A percentile compares a stretch with the other conserved stretches of the same genome.
phyloP scores from a whole-genome alignment of 345 rosid species.

The Eucalyptus marginata region DNA sequence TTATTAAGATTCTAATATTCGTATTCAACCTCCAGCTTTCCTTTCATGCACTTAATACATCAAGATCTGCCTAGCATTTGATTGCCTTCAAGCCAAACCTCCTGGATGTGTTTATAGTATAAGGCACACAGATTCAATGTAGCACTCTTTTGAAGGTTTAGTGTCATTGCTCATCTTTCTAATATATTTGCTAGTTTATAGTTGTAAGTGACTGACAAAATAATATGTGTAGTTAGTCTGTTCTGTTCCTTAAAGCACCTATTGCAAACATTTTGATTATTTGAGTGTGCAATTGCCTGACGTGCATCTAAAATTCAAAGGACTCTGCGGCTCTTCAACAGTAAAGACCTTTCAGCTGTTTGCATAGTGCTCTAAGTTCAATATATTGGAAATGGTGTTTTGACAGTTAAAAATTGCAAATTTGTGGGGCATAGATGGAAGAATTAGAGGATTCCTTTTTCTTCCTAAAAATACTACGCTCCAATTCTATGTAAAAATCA shows the following conservation, averaged over 20 bases:
- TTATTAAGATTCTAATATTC: no score
- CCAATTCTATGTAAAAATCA: background rate
- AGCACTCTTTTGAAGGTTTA: conserved; percentile 76
- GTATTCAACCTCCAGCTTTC: conserved; percentile 24
- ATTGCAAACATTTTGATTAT: conserved; percentile 38
- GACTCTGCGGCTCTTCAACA: conserved; percentile 55
- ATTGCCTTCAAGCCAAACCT: conserved; percentile 48
- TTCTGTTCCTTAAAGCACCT: conserved; percentile 34
- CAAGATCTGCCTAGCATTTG: conserved; percentile 70
- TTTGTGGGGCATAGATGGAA: background rate
- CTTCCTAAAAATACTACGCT: background rate
- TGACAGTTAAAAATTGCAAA: background rate
- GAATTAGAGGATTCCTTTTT: background rate
- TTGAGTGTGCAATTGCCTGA: conserved; percentile 55
- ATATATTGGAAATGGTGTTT: background rate
- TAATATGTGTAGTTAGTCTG: conserved; percentile 43
- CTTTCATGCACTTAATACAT: conserved; percentile 64
- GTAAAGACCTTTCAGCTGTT: conserved; percentile 11
- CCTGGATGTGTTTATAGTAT: conserved; percentile 31
- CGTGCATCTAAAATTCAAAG: conserved; percentile 72
- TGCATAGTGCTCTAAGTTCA: no score
- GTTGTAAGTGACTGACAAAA: background rate
- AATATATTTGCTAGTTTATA: background rate
- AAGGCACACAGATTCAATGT: conserved; percentile 40
- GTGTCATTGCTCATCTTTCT: background rate